Evolutionary conservation across 164 flowering plant species (phyloP).

Genomic region (Hamamelis virginiana): DNA sequence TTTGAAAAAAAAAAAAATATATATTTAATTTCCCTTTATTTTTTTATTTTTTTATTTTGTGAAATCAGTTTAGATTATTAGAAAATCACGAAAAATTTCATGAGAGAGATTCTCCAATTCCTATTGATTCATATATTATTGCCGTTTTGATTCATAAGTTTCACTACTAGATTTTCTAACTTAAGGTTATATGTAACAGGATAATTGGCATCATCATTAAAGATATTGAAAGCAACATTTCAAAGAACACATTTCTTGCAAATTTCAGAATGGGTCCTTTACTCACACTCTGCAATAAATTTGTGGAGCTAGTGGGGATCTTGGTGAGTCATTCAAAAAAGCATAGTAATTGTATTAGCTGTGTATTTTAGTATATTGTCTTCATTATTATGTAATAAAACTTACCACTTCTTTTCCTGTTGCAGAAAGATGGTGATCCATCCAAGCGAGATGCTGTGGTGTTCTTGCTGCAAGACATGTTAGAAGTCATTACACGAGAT

Average conservation of each 20-base stretch:
- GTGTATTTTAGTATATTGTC: background rate
- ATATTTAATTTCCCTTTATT: no score
- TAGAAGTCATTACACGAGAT: slow-evolving; percentile 95
- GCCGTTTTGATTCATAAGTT: background rate
- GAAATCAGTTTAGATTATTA: background rate
- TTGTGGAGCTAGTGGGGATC: slow-evolving; percentile 81
- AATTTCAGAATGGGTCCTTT: slow-evolving; percentile 77
- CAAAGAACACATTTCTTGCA: slow-evolving; percentile 71
- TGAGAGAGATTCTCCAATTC: background rate
- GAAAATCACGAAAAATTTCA: background rate
- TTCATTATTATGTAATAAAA: slow-evolving; percentile 1
- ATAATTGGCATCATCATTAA: slow-evolving; percentile 74
- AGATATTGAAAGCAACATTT: slow-evolving; percentile 81
- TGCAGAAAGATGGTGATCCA: slow-evolving; percentile 82
- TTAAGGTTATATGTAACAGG: slow-evolving; percentile 41
- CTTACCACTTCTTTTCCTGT: slow-evolving; percentile 13
- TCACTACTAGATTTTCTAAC: background rate
- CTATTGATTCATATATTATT: no score
- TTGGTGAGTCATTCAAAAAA: slow-evolving; percentile 56
- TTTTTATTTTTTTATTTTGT: no score
- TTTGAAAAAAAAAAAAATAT: no score
- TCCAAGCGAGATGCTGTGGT: slow-evolving; percentile 66
- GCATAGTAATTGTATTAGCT: background rate
- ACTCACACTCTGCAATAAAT: slow-evolving; percentile 68
- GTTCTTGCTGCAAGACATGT: slow-evolving; percentile 87